Evolutionary conservation across 1,284 basidiomycete genomes (phyloP).

Genomic region (Trichosporon sp.): DNA sequence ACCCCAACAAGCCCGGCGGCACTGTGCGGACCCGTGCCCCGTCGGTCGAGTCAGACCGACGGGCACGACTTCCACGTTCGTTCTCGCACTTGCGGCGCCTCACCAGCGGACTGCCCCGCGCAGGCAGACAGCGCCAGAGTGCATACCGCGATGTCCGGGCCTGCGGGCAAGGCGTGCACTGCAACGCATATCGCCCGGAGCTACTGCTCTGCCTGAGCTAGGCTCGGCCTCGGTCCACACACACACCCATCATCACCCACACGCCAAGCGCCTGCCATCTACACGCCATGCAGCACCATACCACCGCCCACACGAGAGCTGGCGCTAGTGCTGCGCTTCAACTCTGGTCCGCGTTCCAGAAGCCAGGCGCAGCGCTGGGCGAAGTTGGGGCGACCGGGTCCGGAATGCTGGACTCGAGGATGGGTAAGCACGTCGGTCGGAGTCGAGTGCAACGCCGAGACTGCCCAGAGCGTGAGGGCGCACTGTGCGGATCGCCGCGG

Average conservation of each 20-base stretch:
- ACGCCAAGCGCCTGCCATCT: too few relatives aligned
- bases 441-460: neutral
- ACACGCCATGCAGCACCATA: too few relatives aligned
- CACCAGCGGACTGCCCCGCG: too few relatives aligned
- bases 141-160: too few relatives aligned
- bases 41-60: neutral
- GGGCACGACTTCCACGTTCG: neutral
- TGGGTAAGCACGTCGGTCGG: neutral
- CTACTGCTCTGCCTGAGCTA: too few relatives aligned
- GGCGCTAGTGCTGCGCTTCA: neutral
- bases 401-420: neutral
- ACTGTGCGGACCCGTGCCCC: neutral
- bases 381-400: neutral
- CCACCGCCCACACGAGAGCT: neutral
- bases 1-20: neutral
- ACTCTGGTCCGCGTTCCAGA: neutral
- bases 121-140: too few relatives aligned
- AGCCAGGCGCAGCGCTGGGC: too few relatives aligned
- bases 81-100: neutral
- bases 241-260: neutral
- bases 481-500: neutral
- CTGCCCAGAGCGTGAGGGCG: neutral
- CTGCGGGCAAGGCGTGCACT: too few relatives aligned
- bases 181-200: too few relatives aligned
- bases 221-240: neutral